Evolutionary conservation across 345 rosid species (phyloP), one percentile per base, ranked within the genome.

Genomic region (Populus alba): DNA sequence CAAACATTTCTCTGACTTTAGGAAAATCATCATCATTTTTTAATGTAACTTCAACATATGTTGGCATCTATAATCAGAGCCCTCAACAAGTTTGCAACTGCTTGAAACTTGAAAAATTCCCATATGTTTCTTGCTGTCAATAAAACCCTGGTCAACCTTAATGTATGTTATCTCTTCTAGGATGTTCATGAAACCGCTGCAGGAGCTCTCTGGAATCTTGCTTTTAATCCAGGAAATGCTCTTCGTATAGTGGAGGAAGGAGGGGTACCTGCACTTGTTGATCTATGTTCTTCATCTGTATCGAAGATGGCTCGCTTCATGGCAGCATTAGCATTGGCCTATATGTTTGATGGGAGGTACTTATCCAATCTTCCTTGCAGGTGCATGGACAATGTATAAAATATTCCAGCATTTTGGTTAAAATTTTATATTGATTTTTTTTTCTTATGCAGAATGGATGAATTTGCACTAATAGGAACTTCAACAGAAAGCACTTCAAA

Each of bases 151-250:
- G 22, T 75, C 18, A 8, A 53, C 53, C 51, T n/a, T 55, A 59
- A 23, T 45, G 38, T 39, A 25, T 49, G 23, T 70, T 35, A 11
- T 23, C 68, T 74, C 61, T 20, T 70, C 68, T 83, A 86, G 89
- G 89, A 86, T 72, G 87, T 86, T 80, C 89, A 86, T 77, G 89
- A 86, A 82, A 86, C 89, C 31, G 89, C 89, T 7, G 87, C 87
- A n/a, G 89, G 89, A 47, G 89, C 89, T 70, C 85, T 86, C 68
- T 86, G 89, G 89, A 86, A 86, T 78, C 74, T 86, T 47, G 87
- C 89, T 47, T 86, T 81, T 55, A 80, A 82, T 72, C 84, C 87
- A 13, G 69, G 75, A 10, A 86, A 86, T 80, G 87, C 87, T 20
- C 77, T 78, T 70, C 87, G 82, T 73, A 83, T 86, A 75, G 78